These are phyloP conservation scores for Acrocalymma vagum DNA, from an alignment of 2,329 filamentous ascomycete species.

Conservation along the genomic window DNA sequence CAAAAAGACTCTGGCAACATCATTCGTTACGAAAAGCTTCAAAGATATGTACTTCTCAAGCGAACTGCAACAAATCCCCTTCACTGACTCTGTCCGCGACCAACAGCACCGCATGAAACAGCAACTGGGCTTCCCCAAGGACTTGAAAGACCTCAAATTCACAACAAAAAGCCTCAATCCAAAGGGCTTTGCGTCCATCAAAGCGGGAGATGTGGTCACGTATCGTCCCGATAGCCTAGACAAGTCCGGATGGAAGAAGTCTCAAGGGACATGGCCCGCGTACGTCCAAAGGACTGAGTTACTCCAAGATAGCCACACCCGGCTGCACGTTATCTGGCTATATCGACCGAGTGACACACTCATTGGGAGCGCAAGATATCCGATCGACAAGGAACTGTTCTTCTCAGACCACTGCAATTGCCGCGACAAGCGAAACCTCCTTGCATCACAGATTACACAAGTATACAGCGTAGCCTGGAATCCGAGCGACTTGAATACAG, in stretches of 20 bases:
- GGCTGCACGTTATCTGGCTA: conserved; percentile 75
- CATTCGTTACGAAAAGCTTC: conserved; percentile 73
- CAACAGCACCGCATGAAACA: conserved; percentile 20
- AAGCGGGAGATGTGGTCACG: conserved; percentile 60
- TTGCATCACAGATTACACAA: conserved; percentile 64
- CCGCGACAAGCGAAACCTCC: conserved; percentile 58
- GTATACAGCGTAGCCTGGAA: conserved; percentile 67
- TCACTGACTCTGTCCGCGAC: conserved; percentile 12
- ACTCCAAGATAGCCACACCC: conserved; percentile 43
- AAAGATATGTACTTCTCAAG: conserved; percentile 67
- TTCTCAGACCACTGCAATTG: conserved; percentile 81
- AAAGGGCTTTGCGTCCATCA: conserved; percentile 28
- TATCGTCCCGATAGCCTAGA: conserved; percentile 58
- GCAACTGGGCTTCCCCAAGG: conserved; percentile 24
- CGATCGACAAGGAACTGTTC: conserved; percentile 77
- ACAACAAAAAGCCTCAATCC: conserved; percentile 1
- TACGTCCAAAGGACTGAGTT: conserved; percentile 65
- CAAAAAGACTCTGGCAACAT: conserved; percentile 71
- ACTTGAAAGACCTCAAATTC: neutral
- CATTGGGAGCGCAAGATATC: conserved; percentile 73
- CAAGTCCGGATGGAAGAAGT: conserved; percentile 62
- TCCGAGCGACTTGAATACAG: conserved; percentile 58
- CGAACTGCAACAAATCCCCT: conserved; percentile 52
- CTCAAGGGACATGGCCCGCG: conserved; percentile 70
- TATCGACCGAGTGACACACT: conserved; percentile 76